Evolutionary conservation across 169 alveolate genomes (phyloP), one percentile per base, ranked within the genome.

Genomic region (Amoebophrya sp.): DNA sequence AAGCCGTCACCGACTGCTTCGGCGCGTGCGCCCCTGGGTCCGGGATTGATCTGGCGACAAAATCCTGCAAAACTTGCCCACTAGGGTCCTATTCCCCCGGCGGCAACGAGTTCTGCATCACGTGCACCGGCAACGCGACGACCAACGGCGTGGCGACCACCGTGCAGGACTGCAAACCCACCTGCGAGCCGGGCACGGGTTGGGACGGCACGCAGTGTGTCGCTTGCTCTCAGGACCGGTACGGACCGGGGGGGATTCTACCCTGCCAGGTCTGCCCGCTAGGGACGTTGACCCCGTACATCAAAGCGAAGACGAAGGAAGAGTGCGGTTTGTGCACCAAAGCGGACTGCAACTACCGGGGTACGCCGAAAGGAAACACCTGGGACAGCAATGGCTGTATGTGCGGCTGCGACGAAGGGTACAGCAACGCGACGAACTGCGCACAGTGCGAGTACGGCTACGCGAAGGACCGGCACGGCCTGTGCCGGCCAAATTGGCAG

Each of bases 61-160:
- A n/a, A n/a, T n/a, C n/a, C 38, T 66, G 83, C 83, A n/a, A n/a
- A 3, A 25, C 18, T 2, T 66, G 83, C 35, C 35, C 12, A 3
- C 2, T 12, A 25, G 83, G 83, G 35, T 66, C 83, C 29, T 66
- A 66, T 25, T 66, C 83, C 83, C 35, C 83, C 1, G 83, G 83
- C 32, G 83, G 83, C 7, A 66, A 66, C 35, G 39, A n/a, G 83
- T 66, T 66, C 83, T 66, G 83, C 83, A n/a, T n/a, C 38, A 12
- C 38, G 35, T 66, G 83, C 83, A 66, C 83, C 35, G 83, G 83
- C 1, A 66, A 66, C 83, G 83, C 83, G 35, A 66, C 83, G 35
- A 66, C 83, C 7, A 18, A 1, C 35, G 83, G 83, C 10, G 83
- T n/a, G 83, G 83, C 83, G 29, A 25, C 83, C 1, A 12, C 83